These are phyloP conservation scores for Fraxinus americana DNA, from an alignment of 257 asterid species.

Conservation along the genomic window DNA sequence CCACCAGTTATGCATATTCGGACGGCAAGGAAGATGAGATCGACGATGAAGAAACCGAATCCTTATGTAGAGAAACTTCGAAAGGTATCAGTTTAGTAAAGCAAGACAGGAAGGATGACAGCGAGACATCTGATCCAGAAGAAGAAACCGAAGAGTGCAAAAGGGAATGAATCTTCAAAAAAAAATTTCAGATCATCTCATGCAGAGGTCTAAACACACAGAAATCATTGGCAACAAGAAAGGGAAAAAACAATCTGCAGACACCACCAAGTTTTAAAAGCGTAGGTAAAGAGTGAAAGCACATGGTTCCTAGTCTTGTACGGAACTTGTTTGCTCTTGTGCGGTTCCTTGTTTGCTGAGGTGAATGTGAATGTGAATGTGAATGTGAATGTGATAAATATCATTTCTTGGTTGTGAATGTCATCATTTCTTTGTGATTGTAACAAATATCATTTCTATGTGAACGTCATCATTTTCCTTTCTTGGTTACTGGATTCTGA, in stretches of 20 bases:
- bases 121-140: constrained; percentile 58
- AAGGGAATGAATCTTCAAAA: constrained; percentile 39
- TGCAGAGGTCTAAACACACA: constrained; percentile 7
- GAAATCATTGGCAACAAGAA: constrained; percentile 16
- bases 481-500: too few relatives aligned
- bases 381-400: constrained; percentile 32
- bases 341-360: constrained; percentile 9
- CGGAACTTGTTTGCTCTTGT: constrained; percentile 18
- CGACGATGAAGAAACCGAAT: constrained; percentile 78
- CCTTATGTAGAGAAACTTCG: constrained; percentile 58
- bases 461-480: too few relatives aligned
- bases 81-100: constrained; percentile 75
- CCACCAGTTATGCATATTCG: constrained; percentile 80
- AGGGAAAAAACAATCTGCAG: neutral
- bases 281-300: constrained; percentile 38
- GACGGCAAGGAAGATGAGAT: constrained; percentile 65
- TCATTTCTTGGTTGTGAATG: too few relatives aligned
- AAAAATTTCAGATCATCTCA: constrained; percentile 19
- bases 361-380: constrained; percentile 33
- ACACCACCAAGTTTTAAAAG: constrained; percentile 21
- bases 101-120: constrained; percentile 51
- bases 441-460: too few relatives aligned
- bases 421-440: too few relatives aligned
- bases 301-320: constrained; percentile 20
- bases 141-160: constrained; percentile 54